Percentiles rank a stretch among this genome's conserved stretches.
These are phyloP conservation scores for Astragalus glycyphyllos DNA, from an alignment of 306 rosid genomes.

Conservation along the genomic window DNA sequence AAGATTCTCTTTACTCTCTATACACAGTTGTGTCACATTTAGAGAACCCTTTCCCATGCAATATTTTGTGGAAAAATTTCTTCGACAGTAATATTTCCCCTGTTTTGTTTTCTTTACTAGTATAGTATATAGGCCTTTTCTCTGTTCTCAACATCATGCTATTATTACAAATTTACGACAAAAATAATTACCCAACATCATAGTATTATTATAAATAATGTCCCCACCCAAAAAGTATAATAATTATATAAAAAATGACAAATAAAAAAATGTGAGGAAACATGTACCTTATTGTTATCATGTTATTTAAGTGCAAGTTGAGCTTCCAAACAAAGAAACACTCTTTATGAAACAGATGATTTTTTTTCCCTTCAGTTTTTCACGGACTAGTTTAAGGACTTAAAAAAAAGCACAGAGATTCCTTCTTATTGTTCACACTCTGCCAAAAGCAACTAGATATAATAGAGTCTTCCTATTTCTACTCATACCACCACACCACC, in stretches of 20 bases:
- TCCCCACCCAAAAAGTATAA: neutral
- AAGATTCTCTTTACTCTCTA: conserved; percentile 9
- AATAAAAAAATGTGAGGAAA: conserved; percentile 1
- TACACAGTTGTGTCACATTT: conserved; percentile 31
- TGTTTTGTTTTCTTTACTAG: neutral
- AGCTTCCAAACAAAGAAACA: conserved; percentile 40
- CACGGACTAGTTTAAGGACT: conserved; percentile 56
- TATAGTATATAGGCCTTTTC: neutral
- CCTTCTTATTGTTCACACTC: conserved; percentile 29
- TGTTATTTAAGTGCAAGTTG: conserved; percentile 16
- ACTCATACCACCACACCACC: conserved; percentile 36
- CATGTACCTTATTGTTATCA: neutral
- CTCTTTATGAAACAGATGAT: conserved; percentile 3
- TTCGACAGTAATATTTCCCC: neutral
- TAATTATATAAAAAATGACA: neutral
- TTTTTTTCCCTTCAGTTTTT: conserved; percentile 28
- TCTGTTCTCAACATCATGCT: neutral
- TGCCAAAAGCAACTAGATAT: conserved; percentile 37
- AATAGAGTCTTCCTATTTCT: conserved; percentile 38
- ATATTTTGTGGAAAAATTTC: conserved; percentile 27
- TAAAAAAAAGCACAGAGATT: conserved; percentile 33
- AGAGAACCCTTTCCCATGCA: conserved; percentile 40
- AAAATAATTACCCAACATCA: neutral
- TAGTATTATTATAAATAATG: neutral
- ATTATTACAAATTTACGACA: neutral